A percentile compares a stretch with the other conserved stretches of the same genome.
These are phyloP conservation scores for Lablab purpureus DNA, from an alignment of 306 rosid genomes.

Conservation along the genomic window DNA sequence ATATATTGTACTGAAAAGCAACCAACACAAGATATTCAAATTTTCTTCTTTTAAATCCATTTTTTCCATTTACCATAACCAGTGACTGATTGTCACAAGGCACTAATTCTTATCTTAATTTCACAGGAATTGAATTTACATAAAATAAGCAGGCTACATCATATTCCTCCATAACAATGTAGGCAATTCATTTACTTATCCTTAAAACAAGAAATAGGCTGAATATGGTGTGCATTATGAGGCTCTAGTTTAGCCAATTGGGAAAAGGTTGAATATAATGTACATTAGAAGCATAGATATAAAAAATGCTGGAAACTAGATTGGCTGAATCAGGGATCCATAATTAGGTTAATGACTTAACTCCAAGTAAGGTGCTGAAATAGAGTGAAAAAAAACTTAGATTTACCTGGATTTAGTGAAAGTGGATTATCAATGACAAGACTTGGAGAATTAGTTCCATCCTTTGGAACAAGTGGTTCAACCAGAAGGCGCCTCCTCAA, in stretches of 20 bases:
- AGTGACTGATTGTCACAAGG: background rate
- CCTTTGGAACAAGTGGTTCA: constrained; percentile 82
- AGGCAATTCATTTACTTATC: background rate
- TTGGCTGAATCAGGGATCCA: constrained; percentile 22
- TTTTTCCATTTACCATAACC: background rate
- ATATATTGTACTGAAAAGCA: background rate
- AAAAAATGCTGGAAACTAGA: constrained; percentile 17
- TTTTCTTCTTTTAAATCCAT: background rate
- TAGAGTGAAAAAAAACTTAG: constrained; percentile 8
- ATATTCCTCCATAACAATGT: background rate
- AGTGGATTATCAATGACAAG: constrained; percentile 89
- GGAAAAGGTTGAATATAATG: constrained; percentile 11
- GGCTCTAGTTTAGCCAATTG: constrained; percentile 14
- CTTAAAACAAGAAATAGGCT: background rate
- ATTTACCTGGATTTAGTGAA: constrained; percentile 92
- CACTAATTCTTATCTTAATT: constrained; percentile 8
- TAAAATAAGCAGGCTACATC: background rate
- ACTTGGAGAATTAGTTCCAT: constrained; percentile 71
- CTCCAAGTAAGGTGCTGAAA: constrained; percentile 6
- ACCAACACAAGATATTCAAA: constrained; percentile 16
- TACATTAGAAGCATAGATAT: constrained; percentile 20
- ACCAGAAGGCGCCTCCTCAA: constrained; percentile 89
- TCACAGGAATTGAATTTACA: constrained; percentile 19
- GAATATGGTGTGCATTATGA: background rate
- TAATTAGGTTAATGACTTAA: constrained; percentile 17